Evolutionary conservation across 225 moss, liverwort and hornwort genomes (phyloP).

Genomic region (Thuidium tamariscinum): DNA sequence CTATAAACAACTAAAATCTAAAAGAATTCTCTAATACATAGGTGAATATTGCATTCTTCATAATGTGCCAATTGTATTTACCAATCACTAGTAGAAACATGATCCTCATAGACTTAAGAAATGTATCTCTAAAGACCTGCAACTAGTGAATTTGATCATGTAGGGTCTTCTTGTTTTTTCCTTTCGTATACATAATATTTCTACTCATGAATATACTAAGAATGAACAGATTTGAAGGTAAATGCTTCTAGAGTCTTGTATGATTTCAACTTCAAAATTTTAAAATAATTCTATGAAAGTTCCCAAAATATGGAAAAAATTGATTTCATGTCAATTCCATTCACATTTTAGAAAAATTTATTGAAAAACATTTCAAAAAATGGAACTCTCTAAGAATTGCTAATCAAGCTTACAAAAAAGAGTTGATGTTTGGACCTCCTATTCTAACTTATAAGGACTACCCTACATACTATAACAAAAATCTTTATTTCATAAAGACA

Average conservation of each 20-base stretch:
- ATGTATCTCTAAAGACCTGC: neutral
- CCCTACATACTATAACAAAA: accelerated
- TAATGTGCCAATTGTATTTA: neutral
- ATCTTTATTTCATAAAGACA: neutral
- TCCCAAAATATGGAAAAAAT: neutral
- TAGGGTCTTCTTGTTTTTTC: neutral
- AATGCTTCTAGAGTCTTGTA: neutral
- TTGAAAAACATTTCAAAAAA: too few species aligned
- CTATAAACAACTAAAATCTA: accelerated
- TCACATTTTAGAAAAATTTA: neutral
- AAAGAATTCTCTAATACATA: neutral
- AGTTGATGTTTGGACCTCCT: neutral
- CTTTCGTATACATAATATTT: neutral
- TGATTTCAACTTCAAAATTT: neutral
- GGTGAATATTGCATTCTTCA: neutral
- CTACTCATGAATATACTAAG: neutral
- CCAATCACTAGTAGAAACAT: neutral
- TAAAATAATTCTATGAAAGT: neutral
- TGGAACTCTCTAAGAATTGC: neutral
- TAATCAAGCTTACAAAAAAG: too few species aligned
- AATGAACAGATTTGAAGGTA: neutral
- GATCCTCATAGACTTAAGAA: accelerated
- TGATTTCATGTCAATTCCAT: neutral
- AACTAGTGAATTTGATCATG: neutral
- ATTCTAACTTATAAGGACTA: neutral